These are phyloP conservation scores for Nyctanthes arbortristis DNA, from an alignment of 257 asterid species.

Conservation along the genomic window DNA sequence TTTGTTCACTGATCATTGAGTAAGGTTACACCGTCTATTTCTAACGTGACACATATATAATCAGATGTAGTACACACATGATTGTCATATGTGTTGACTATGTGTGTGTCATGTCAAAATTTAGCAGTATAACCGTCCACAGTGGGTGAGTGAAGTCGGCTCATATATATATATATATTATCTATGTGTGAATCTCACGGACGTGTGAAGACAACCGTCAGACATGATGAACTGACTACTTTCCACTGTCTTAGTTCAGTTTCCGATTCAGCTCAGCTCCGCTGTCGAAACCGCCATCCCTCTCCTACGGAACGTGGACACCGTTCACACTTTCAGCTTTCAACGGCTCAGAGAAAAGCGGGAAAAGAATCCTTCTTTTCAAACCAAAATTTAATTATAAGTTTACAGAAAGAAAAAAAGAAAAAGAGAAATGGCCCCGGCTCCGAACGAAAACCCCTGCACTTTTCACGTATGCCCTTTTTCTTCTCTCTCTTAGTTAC, in stretches of 20 bases:
- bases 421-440: slow-evolving; percentile 41
- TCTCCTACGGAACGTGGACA: background rate
- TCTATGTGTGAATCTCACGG: no score
- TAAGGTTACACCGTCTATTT: no score
- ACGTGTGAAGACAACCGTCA: no score
- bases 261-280: background rate
- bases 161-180: no score
- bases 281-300: background rate
- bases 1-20: no score
- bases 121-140: no score
- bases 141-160: no score
- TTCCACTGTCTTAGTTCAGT: background rate
- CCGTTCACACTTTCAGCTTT: background rate
- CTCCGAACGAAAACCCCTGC: slow-evolving; percentile 36
- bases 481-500: slow-evolving; percentile 17
- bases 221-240: background rate
- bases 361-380: slow-evolving; percentile 24
- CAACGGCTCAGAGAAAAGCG: slow-evolving; percentile 25
- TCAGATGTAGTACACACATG: no score
- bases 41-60: no score
- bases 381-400: slow-evolving; percentile 8
- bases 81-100: no score
- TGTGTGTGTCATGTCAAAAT: no score
- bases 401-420: background rate
- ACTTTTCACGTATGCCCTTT: slow-evolving; percentile 42